Conservation (phyloP, 1,284 basidiomycete species). For the Dichomitus squalens region DNA sequence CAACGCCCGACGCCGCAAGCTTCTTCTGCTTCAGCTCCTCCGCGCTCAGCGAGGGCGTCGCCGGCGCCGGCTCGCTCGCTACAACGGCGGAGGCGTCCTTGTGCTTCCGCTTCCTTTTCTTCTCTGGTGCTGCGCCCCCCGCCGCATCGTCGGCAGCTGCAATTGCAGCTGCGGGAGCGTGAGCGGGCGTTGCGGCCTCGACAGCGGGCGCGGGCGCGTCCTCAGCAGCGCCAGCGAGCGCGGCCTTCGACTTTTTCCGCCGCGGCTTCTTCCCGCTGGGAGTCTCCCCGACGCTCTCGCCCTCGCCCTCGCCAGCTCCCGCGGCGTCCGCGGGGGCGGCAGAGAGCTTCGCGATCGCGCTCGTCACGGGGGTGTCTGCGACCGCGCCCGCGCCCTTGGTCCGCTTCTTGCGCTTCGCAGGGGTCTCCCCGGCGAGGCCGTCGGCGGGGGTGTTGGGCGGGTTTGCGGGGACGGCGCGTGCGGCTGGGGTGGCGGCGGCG, state of each 20-base stretch:
- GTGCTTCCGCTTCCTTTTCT: conserved; percentile 29
- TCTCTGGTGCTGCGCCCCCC: conserved; percentile 7
- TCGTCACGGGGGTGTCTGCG: conserved; percentile 27
- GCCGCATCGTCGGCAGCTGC: conserved; percentile 6
- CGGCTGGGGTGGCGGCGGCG: too few relatives aligned
- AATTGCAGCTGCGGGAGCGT: conserved; percentile 2
- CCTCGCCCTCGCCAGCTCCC: conserved; percentile 6
- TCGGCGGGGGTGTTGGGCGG: conserved; percentile 33
- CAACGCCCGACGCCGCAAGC: conserved; percentile 42
- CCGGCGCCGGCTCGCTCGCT: neutral
- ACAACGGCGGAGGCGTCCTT: conserved; percentile 13
- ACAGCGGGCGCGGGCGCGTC: neutral
- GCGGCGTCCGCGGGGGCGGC: conserved; percentile 12
- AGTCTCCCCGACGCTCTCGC: conserved; percentile 8
- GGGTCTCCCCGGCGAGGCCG: conserved; percentile 22
- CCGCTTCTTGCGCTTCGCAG: conserved; percentile 27
- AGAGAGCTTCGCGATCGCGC: conserved; percentile 28
- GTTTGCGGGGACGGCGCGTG: conserved; percentile 7
- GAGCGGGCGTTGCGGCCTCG: neutral
- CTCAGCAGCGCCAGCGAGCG: conserved; percentile 5
- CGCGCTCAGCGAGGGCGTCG: conserved; percentile 12
- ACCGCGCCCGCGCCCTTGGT: conserved; percentile 22
- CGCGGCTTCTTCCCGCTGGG: conserved; percentile 36
- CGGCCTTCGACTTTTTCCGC: conserved; percentile 54
- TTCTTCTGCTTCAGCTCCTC: conserved; percentile 55